Base-by-base conservation (phyloP, 345 rosid genomes). In the Boechera divaricarpa region DNA sequence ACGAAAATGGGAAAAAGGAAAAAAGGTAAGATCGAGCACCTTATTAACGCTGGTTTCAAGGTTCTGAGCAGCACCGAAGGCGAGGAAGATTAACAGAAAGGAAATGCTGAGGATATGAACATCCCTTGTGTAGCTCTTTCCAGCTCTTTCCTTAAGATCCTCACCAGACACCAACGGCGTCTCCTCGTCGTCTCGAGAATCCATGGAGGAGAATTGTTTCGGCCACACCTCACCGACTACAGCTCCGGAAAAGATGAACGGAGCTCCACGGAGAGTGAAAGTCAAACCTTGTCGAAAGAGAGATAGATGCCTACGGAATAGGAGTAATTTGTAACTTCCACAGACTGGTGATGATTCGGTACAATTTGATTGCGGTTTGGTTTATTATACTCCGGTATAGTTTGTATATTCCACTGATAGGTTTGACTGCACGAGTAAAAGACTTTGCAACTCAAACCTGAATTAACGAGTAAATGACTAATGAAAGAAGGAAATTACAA, bases 61-160 rank as follows among this genome's bases (percentile, higher is more conserved):
- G 84, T 94, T 94, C 86, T 94, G 97, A 72, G 98, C 97, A 71
- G 97, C 98, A 63, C 98, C 98, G 56, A 82, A 94, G 59, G 97
- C 90, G 65, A 85, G 90, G 79, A 94, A 94, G 67, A 94, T 68
- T 59, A 94, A 84, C 77, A 94, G 74, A 56, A 93, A 93, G 35
- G 94, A 87, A 64, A 77, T 80, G 83, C 98, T 94, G 61, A 94
- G 81, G 60, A 94, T 84, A 81, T 89, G 93, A 68, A 94, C 84
- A 67, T 94, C 98, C 42, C 86, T 86, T 1, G 86, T 70, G 56
- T 88, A 86, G 79, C 71, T 83, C 73, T 78, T 84, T 15, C 71
- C 65, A 70, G 80, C 8, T 81, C 70, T 24, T 24, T 45, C 42
- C 58, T 67, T 70, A 80, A 60, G 80, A 71, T 75, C 72, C 72